Percentiles rank a stretch among this genome's conserved stretches.
Conservation (phyloP, 257 asterid genomes). For the Orobanche coerulescens region DNA sequence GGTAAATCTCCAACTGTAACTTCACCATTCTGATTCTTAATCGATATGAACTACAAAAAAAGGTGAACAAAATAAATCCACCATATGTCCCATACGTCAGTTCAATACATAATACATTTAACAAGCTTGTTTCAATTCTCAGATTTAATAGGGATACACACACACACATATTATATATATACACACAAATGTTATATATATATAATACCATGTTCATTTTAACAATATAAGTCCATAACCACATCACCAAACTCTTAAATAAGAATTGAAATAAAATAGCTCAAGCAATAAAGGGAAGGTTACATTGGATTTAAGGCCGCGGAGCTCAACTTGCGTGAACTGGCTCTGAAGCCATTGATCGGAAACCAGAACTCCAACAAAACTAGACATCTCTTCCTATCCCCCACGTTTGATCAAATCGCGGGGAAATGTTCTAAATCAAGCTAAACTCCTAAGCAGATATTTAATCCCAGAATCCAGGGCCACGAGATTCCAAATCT, state of each 20-base stretch:
- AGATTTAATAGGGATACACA: conserved; percentile 17
- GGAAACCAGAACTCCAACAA: conserved; percentile 75
- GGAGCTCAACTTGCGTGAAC: conserved; percentile 92
- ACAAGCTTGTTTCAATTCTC: conserved; percentile 16
- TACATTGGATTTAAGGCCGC: conserved; percentile 80
- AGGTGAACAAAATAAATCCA: conserved; percentile 3
- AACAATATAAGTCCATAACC: conserved; percentile 7
- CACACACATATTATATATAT: no score
- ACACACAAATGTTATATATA: no score
- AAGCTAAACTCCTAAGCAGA: conserved; percentile 13
- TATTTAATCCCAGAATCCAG: conserved; percentile 20
- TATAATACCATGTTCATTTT: neutral
- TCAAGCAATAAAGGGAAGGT: neutral
- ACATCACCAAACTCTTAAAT: conserved; percentile 13
- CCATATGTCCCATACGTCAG: conserved; percentile 12
- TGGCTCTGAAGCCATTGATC: conserved; percentile 97
- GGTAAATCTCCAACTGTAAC: conserved; percentile 71
- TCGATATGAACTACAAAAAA: conserved; percentile 44
- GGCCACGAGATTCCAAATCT: conserved; percentile 19
- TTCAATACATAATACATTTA: conserved; percentile 20
- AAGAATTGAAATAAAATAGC: neutral
- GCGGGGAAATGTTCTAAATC: conserved; percentile 29
- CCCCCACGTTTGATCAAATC: conserved; percentile 41
- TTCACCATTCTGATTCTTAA: conserved; percentile 69
- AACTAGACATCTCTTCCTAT: conserved; percentile 59